These are phyloP conservation scores for Aspergillus sclerotialis DNA, from an alignment of 2,329 filamentous ascomycete species.

Conservation along the genomic window DNA sequence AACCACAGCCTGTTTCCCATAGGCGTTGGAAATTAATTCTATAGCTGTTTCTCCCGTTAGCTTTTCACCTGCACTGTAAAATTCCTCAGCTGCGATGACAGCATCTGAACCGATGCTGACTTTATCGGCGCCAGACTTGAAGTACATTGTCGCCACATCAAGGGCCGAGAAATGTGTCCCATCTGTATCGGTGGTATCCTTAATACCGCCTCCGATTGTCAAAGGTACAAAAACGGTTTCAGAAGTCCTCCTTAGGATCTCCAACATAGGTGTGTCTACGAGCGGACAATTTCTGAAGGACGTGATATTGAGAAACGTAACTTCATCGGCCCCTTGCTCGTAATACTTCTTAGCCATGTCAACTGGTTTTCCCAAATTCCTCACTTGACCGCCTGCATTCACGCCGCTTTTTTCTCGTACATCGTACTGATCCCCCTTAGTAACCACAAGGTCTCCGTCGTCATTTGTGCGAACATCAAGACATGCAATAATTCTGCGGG, in stretches of 20 bases:
- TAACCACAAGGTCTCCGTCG: slow-evolving; percentile 88
- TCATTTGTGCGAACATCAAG: slow-evolving; percentile 95
- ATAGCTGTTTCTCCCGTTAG: slow-evolving; percentile 81
- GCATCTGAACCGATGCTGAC: slow-evolving; percentile 95
- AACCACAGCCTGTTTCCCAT: slow-evolving; percentile 94
- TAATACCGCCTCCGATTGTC: slow-evolving; percentile 91
- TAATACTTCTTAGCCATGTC: slow-evolving; percentile 93
- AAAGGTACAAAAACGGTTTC: slow-evolving; percentile 92
- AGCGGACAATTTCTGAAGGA: slow-evolving; percentile 93
- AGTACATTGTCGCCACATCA: slow-evolving; percentile 93
- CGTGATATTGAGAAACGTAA: slow-evolving; percentile 97
- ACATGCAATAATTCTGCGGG: slow-evolving; percentile 89
- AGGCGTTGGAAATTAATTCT: slow-evolving; percentile 87
- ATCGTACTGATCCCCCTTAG: slow-evolving; percentile 98
- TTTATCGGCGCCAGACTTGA: slow-evolving; percentile 94
- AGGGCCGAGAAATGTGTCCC: slow-evolving; percentile 80
- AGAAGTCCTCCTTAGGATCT: slow-evolving; percentile 78
- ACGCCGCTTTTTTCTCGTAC: slow-evolving; percentile 75
- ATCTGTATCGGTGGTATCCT: slow-evolving; percentile 84
- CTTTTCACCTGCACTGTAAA: slow-evolving; percentile 62
- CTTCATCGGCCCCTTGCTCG: slow-evolving; percentile 90
- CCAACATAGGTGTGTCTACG: slow-evolving; percentile 90
- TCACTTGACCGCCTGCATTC: slow-evolving; percentile 56
- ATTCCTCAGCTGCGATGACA: slow-evolving; percentile 86
- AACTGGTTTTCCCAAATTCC: slow-evolving; percentile 94